Evolutionary conservation across 2,329 filamentous ascomycete genomes (phyloP).

Genomic region (Claviceps maximensis): DNA sequence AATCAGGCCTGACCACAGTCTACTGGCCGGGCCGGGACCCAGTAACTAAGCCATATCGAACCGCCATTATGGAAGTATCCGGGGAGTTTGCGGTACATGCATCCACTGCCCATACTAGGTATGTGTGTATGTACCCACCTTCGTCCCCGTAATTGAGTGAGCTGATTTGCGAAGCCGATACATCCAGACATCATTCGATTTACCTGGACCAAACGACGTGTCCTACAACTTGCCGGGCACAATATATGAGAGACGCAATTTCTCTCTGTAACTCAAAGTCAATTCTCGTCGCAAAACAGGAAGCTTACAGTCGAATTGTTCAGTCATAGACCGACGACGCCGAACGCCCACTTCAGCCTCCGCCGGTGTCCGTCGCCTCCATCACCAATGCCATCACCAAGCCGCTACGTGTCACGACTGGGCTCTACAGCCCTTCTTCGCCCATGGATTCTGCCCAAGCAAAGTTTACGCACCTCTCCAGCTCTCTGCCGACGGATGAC

Average conservation of each 20-base stretch:
- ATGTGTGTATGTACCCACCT: neutral
- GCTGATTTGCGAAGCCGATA: neutral
- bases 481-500: neutral
- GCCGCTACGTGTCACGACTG: neutral
- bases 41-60: too few species aligned
- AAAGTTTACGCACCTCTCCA: neutral
- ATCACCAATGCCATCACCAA: conserved; percentile 1
- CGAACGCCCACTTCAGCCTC: neutral
- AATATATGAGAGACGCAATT: neutral
- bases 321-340: neutral
- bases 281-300: neutral
- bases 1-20: too few species aligned
- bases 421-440: neutral
- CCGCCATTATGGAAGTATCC: too few species aligned
- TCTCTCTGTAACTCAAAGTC: neutral
- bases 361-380: neutral
- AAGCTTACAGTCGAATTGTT: neutral
- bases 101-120: too few species aligned
- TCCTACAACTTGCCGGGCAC: neutral
- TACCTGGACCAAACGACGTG: neutral
- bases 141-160: neutral
- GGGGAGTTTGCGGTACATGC: too few species aligned
- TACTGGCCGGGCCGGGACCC: too few species aligned
- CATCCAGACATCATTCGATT: neutral
- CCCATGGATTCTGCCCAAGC: neutral